These are phyloP conservation scores for Plasmodium billcollinsi DNA, from an alignment of 169 alveolate genomes.

Conservation along the genomic window DNA sequence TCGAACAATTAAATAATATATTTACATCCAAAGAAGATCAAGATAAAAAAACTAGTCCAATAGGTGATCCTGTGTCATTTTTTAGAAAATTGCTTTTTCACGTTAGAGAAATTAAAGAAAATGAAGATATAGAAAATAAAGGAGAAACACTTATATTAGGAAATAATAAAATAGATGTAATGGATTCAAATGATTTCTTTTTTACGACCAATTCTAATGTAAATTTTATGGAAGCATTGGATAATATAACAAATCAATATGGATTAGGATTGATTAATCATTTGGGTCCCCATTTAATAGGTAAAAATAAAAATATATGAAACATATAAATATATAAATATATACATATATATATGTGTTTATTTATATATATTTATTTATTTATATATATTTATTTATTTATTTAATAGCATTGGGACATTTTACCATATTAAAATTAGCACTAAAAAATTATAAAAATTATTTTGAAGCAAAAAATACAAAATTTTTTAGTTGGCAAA, in stretches of 20 bases:
- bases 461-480: slow-evolving; percentile 16
- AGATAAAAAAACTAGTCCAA: neutral
- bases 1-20: slow-evolving; percentile 7
- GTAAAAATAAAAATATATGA: neutral
- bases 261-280: neutral
- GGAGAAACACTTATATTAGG: neutral
- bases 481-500: slow-evolving; percentile 57
- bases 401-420: slow-evolving; percentile 35
- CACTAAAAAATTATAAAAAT: slow-evolving; percentile 11
- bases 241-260: slow-evolving; percentile 15
- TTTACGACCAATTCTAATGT: neutral
- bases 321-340: too few relatives aligned
- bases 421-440: slow-evolving; percentile 15
- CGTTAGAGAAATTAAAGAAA: neutral
- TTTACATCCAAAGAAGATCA: neutral
- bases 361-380: too few relatives aligned
- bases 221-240: slow-evolving; percentile 1
- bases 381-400: too few relatives aligned
- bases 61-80: neutral
- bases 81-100: neutral
- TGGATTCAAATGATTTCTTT: slow-evolving; percentile 11
- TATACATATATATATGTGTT: too few relatives aligned
- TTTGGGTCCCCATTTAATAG: slow-evolving; percentile 24
- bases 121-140: neutral
- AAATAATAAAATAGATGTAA: neutral